These are phyloP conservation scores for Mortierella sp. DNA, from an alignment of 371 early-diverging fungal species.

Conservation along the genomic window DNA sequence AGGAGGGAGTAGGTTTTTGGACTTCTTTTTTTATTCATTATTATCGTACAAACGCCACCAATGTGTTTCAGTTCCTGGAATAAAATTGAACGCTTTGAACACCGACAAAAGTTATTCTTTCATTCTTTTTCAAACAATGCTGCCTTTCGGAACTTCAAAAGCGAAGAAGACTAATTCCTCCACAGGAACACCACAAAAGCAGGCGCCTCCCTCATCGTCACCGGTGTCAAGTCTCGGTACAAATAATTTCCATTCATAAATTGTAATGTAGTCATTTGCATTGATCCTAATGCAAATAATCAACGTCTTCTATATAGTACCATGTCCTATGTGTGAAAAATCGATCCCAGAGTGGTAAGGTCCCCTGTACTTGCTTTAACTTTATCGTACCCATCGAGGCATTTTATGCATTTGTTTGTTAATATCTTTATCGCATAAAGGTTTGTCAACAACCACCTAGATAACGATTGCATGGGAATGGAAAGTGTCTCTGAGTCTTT, in stretches of 20 bases:
- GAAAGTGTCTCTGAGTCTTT: constrained; percentile 26
- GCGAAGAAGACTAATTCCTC: constrained; percentile 23
- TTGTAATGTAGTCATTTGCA: background rate
- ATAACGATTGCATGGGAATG: constrained; percentile 59
- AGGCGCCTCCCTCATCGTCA: constrained; percentile 11
- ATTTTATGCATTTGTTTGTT: background rate
- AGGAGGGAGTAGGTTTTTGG: background rate
- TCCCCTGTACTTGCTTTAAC: background rate
- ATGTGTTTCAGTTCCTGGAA: background rate
- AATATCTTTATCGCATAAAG: background rate
- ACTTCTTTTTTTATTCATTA: too few species aligned
- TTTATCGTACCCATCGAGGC: background rate
- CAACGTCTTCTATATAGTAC: constrained; percentile 52
- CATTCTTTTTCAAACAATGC: constrained; percentile 13
- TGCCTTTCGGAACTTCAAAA: constrained; percentile 34
- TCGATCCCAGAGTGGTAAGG: constrained; percentile 61
- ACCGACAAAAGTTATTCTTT: background rate
- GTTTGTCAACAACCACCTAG: constrained; percentile 67
- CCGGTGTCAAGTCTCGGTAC: constrained; percentile 42
- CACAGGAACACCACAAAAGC: constrained; percentile 5
- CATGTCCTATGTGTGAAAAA: constrained; percentile 67
- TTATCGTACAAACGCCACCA: background rate
- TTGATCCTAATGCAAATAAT: background rate
- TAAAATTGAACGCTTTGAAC: too few species aligned
- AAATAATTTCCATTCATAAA: background rate